Percentiles rank a stretch among this genome's conserved stretches.
Evolutionary conservation across 768 basidiomycete genomes (phyloP).

Genomic region (Auriscalpium vulgare): DNA sequence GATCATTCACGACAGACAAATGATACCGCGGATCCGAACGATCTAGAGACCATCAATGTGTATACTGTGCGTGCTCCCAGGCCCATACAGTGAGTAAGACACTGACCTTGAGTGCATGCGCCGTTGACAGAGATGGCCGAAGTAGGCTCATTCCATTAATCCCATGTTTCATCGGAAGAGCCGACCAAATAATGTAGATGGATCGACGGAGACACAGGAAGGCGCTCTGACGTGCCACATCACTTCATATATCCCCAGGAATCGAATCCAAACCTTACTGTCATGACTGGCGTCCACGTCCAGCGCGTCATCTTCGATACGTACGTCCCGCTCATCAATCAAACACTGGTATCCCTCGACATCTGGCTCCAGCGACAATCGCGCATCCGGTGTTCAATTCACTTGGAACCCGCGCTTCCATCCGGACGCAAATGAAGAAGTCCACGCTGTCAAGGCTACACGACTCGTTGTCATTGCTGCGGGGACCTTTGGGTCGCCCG

Average conservation of each 20-base stretch:
- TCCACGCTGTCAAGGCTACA: slow-evolving; percentile 20
- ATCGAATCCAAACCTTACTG: slow-evolving; percentile 20
- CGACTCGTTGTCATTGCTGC: slow-evolving; percentile 32
- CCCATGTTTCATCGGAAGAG: not conserved
- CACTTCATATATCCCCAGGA: slow-evolving; percentile 28
- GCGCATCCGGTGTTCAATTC: slow-evolving; percentile 32
- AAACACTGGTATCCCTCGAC: not conserved
- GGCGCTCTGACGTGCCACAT: slow-evolving; percentile 46
- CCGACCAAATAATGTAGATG: slow-evolving; percentile 31
- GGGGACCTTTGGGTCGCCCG: slow-evolving; percentile 36
- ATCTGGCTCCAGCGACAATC: slow-evolving; percentile 19
- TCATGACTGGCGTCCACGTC: slow-evolving; percentile 26
- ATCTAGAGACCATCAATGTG: slow-evolving; percentile 17
- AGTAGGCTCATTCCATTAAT: slow-evolving; percentile 25
- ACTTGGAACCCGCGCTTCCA: slow-evolving; percentile 19
- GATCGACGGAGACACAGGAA: slow-evolving; percentile 40
- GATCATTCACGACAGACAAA: slow-evolving; percentile 16
- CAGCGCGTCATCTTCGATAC: slow-evolving; percentile 26
- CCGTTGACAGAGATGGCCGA: slow-evolving; percentile 41
- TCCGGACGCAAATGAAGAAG: slow-evolving; percentile 6
- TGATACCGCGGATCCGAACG: slow-evolving; percentile 13
- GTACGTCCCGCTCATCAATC: not conserved
- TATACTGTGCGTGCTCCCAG: slow-evolving; percentile 16
- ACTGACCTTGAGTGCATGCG: not conserved
- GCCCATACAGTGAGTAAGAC: not conserved